A percentile compares a stretch with the other conserved stretches of the same genome.
These are phyloP conservation scores for Penicillium sp. DNA, from an alignment of 2,329 filamentous ascomycete genomes.

Conservation along the genomic window DNA sequence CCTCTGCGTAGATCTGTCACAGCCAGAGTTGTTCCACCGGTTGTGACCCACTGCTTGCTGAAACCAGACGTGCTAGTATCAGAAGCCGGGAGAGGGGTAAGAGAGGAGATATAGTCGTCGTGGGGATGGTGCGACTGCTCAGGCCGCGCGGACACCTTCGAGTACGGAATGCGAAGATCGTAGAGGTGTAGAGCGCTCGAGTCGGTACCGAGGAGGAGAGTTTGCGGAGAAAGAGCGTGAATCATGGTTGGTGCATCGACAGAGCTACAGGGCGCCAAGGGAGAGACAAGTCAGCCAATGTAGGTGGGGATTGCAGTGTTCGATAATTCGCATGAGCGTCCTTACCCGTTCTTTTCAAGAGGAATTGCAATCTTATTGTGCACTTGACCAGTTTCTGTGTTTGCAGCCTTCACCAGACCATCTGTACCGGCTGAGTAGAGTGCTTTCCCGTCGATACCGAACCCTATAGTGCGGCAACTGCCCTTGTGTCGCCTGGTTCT, in stretches of 20 bases:
- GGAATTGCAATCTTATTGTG: conserved; percentile 79
- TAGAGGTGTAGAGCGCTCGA: conserved; percentile 83
- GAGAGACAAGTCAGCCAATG: conserved; percentile 12
- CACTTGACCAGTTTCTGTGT: conserved; percentile 61
- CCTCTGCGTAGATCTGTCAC: conserved; percentile 85
- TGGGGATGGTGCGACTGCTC: conserved; percentile 81
- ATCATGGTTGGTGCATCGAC: conserved; percentile 75
- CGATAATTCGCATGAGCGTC: conserved; percentile 6
- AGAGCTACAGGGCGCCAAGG: conserved; percentile 33
- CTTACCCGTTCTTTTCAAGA: conserved; percentile 40
- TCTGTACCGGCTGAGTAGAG: conserved; percentile 60
- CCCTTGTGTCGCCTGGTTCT: conserved; percentile 86
- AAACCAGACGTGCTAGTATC: conserved; percentile 80
- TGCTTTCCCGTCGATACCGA: conserved; percentile 71
- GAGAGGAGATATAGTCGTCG: conserved; percentile 85
- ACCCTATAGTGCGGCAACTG: conserved; percentile 79
- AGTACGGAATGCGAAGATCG: conserved; percentile 66
- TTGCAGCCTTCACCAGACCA: conserved; percentile 60
- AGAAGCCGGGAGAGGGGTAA: conserved; percentile 76
- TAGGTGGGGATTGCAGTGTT: conserved; percentile 1
- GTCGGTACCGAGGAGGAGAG: conserved; percentile 83
- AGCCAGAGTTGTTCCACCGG: conserved; percentile 83
- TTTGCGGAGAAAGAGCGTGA: conserved; percentile 80
- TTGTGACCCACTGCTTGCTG: conserved; percentile 92
- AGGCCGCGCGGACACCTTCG: conserved; percentile 58